These are phyloP conservation scores for Saccharomycopsis sp. DNA, from an alignment of 805 yeast genomes.

Conservation along the genomic window DNA sequence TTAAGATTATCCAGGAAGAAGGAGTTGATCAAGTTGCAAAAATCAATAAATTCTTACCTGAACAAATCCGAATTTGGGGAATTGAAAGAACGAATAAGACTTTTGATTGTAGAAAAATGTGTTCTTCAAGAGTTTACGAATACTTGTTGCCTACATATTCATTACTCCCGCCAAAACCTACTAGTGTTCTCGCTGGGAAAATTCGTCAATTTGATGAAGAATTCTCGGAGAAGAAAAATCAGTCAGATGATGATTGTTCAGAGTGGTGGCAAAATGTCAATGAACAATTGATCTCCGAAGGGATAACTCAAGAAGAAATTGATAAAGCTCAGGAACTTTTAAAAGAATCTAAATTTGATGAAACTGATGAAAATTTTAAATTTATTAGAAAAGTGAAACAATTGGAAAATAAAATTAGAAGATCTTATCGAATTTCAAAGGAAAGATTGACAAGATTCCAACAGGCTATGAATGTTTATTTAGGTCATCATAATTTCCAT, in stretches of 20 bases:
- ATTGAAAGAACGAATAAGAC: conserved; percentile 80
- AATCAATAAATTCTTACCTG: conserved; percentile 73
- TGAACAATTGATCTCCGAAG: conserved; percentile 31
- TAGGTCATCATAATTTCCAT: conserved; percentile 90
- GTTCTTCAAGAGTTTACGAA: conserved; percentile 93
- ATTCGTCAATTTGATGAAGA: conserved; percentile 45
- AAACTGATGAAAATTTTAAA: conserved; percentile 31
- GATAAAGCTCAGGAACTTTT: conserved; percentile 25
- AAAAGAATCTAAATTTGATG: conserved; percentile 28
- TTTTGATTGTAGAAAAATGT: conserved; percentile 91
- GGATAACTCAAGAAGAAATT: conserved; percentile 35
- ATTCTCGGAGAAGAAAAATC: conserved; percentile 52
- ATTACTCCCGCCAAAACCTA: conserved; percentile 84
- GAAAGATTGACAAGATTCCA: conserved; percentile 60
- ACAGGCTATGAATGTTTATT: conserved; percentile 61
- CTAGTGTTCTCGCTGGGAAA: conserved; percentile 54
- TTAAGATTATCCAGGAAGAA: conserved; percentile 81
- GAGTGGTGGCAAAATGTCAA: conserved; percentile 60
- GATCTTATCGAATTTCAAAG: conserved; percentile 57
- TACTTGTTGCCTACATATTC: conserved; percentile 89
- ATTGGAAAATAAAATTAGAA: conserved; percentile 60
- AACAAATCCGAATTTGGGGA: conserved; percentile 89
- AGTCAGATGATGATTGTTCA: conserved; percentile 62
- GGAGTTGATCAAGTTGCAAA: conserved; percentile 55
- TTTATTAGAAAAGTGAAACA: conserved; percentile 48